Percentiles rank a stretch among this genome's conserved stretches.
Conservation (phyloP, 306 rosid genomes). For the Gleditsia sinensis region DNA sequence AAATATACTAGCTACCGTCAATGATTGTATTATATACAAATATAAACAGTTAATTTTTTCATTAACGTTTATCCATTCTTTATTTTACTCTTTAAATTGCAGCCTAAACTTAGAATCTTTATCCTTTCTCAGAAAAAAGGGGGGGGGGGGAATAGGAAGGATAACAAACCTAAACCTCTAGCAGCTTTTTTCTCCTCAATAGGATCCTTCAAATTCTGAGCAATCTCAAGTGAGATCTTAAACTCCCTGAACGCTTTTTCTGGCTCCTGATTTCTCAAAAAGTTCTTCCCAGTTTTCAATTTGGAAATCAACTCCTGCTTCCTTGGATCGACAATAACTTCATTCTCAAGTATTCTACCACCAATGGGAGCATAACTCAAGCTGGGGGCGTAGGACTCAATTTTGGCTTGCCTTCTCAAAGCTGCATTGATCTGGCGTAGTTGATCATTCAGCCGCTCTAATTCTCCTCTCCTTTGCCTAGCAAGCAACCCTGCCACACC, state of each 20-base stretch:
- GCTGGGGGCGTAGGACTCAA: constrained; percentile 92
- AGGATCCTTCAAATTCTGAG: constrained; percentile 72
- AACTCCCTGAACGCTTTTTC: constrained; percentile 79
- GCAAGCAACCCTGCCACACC: constrained; percentile 77
- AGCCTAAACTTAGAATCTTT: neutral
- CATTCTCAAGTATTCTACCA: constrained; percentile 70
- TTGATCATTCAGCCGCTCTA: constrained; percentile 82
- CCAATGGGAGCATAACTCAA: constrained; percentile 91
- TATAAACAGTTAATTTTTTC: neutral
- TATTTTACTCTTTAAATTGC: neutral
- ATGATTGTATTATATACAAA: neutral
- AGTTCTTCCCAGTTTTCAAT: constrained; percentile 82
- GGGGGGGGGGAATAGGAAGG: constrained; percentile 15
- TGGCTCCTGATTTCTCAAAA: constrained; percentile 80
- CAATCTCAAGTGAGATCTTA: constrained; percentile 75
- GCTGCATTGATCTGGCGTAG: constrained; percentile 87
- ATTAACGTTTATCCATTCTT: neutral
- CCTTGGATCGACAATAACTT: constrained; percentile 74
- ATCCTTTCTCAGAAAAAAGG: constrained; percentile 3
- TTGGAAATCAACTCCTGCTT: constrained; percentile 85
- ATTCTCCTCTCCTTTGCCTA: constrained; percentile 86
- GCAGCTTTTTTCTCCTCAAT: constrained; percentile 95
- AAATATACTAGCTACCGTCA: neutral
- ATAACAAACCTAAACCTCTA: constrained; percentile 84
- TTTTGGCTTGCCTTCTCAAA: constrained; percentile 91